A percentile compares a stretch with the other conserved stretches of the same genome.
Conservation (phyloP, 805 yeast genomes). For the Tetrapisispora iriomotensis region DNA sequence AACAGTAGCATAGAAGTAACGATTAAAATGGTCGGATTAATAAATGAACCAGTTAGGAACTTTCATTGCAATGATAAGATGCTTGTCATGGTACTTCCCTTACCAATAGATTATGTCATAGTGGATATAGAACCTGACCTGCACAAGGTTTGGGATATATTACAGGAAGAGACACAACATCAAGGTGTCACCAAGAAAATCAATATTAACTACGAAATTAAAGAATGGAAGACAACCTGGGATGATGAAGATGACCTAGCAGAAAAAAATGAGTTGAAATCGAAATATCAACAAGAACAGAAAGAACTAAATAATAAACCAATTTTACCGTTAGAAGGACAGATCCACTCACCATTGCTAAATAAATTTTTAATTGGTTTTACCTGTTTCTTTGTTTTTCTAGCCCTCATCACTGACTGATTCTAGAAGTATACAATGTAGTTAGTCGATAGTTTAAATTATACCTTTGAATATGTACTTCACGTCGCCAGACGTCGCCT, state of each 20-base stretch:
- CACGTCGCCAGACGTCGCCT: too few relatives aligned
- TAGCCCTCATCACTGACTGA: too few relatives aligned
- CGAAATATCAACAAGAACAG: too few relatives aligned
- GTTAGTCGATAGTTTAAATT: too few relatives aligned
- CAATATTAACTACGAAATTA: background rate
- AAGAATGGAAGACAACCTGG: conserved; percentile 1
- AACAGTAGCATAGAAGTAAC: conserved; percentile 64
- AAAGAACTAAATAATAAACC: too few relatives aligned
- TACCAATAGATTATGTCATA: background rate
- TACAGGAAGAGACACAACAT: background rate
- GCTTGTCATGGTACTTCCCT: background rate
- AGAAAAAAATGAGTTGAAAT: too few relatives aligned
- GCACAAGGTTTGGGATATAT: background rate
- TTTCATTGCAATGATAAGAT: conserved; percentile 1
- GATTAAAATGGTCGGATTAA: conserved; percentile 74
- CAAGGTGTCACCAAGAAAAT: conserved; percentile 1
- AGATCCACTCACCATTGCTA: too few relatives aligned
- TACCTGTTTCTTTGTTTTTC: too few relatives aligned
- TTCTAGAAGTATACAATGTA: too few relatives aligned
- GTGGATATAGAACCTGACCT: background rate
- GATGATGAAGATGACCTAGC: background rate
- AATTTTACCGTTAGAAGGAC: too few relatives aligned
- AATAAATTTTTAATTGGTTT: too few relatives aligned
- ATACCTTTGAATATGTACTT: too few relatives aligned
- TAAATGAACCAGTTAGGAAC: conserved; percentile 62